phyloP scores from a whole-genome alignment of 495 filamentous ascomycete species.

The Trypethelium eluteriae region DNA sequence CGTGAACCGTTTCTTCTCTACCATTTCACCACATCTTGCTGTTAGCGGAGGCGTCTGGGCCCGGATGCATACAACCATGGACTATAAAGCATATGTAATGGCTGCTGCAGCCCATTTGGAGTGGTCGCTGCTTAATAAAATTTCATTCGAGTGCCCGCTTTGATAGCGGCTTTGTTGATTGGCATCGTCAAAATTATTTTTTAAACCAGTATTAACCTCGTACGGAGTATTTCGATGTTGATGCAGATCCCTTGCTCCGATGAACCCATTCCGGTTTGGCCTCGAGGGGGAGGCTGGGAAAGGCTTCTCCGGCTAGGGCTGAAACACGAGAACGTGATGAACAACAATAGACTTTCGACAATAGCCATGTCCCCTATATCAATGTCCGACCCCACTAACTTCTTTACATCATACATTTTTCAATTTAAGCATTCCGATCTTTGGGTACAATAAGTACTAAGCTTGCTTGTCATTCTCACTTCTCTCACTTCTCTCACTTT shows the following conservation, averaged over 20 bases:
- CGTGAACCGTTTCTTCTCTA: not conserved
- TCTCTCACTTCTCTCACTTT: too few species aligned
- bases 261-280: not conserved
- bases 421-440: too few species aligned
- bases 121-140: not conserved
- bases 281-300: not conserved
- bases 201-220: not conserved
- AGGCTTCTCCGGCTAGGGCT: not conserved
- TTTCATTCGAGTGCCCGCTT: not conserved
- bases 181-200: not conserved
- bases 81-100: not conserved
- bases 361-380: too few species aligned
- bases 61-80: not conserved
- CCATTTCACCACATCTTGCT: not conserved
- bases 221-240: not conserved
- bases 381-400: too few species aligned
- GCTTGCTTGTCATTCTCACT: too few species aligned
- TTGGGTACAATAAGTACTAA: too few species aligned
- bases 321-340: not conserved
- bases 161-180: not conserved
- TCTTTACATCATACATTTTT: too few species aligned
- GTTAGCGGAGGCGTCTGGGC: slow-evolving; percentile 10
- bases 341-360: not conserved
- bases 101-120: not conserved
- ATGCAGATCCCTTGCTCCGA: not conserved